Evolutionary conservation across 2,329 filamentous ascomycete species (phyloP).

Genomic region (Aspergillus brunneoviolaceus): DNA sequence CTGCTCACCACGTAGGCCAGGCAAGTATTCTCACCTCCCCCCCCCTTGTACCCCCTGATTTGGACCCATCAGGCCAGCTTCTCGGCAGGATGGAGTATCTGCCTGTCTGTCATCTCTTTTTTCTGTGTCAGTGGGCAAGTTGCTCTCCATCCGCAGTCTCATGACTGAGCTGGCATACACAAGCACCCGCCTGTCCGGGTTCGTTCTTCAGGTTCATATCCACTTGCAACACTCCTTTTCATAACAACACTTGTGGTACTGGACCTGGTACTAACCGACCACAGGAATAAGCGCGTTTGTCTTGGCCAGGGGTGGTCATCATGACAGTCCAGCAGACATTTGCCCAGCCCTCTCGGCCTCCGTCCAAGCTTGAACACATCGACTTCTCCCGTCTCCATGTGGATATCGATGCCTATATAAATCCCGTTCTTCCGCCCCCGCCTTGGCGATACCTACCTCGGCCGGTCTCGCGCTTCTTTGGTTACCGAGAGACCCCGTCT

Average conservation of each 20-base stretch:
- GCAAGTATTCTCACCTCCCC: not conserved
- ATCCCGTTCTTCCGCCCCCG: conserved; percentile 67
- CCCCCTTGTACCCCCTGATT: not conserved
- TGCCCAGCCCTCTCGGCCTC: conserved; percentile 8
- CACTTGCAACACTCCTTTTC: not conserved
- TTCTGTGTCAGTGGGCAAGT: not conserved
- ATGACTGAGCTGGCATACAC: not conserved
- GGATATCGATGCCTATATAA: conserved; percentile 75
- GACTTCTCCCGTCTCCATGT: conserved; percentile 52
- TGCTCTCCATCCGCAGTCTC: not conserved
- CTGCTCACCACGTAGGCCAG: conserved; percentile 4
- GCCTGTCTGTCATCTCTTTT: not conserved
- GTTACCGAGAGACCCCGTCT: conserved; percentile 51
- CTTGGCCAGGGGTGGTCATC: not conserved
- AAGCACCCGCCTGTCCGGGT: not conserved
- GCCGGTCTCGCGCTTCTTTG: conserved; percentile 67
- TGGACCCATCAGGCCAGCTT: conserved; percentile 3
- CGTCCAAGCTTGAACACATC: conserved; percentile 11
- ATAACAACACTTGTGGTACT: not conserved
- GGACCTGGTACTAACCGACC: not conserved
- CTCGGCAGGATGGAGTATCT: not conserved
- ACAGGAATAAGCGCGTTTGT: not conserved
- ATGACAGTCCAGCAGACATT: conserved; percentile 1
- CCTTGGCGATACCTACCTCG: conserved; percentile 64
- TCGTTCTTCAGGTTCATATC: not conserved